These are phyloP conservation scores for Prunella vulgaris DNA, from an alignment of 257 asterid genomes.

Conservation along the genomic window DNA sequence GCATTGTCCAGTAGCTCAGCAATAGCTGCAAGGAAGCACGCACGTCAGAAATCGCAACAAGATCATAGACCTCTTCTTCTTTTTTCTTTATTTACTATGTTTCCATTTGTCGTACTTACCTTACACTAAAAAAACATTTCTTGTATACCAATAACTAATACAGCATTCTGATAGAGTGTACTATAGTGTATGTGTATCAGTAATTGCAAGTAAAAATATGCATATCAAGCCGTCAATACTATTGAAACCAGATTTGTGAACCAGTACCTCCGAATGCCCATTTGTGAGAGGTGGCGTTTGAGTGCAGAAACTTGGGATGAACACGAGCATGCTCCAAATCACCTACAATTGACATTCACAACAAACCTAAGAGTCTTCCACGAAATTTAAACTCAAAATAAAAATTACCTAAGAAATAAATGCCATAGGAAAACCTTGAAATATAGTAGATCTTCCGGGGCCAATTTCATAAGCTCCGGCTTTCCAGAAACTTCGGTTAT, in stretches of 20 bases:
- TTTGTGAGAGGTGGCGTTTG: constrained; percentile 91
- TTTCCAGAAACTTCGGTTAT: constrained; percentile 87
- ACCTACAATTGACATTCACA: constrained; percentile 37
- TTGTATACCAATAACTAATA: neutral
- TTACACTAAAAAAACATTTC: neutral
- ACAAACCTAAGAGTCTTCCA: neutral
- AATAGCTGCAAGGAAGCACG: constrained; percentile 54
- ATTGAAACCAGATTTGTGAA: neutral
- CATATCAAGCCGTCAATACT: constrained; percentile 4
- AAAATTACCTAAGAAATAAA: neutral
- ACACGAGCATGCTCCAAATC: constrained; percentile 94
- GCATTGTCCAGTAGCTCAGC: constrained; percentile 96
- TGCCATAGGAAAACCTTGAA: constrained; percentile 33
- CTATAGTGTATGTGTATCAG: neutral
- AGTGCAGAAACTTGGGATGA: constrained; percentile 90
- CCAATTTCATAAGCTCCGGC: constrained; percentile 74
- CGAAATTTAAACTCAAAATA: neutral
- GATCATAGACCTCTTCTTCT: neutral
- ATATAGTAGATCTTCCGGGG: constrained; percentile 26
- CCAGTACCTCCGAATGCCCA: constrained; percentile 94
- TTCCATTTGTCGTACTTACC: neutral
- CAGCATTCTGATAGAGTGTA: neutral
- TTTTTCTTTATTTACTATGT: neutral
- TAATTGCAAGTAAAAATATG: neutral
- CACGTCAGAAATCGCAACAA: constrained; percentile 12